Percentiles rank a stretch among this genome's conserved stretches.
These are phyloP conservation scores for Dryas octopetala DNA, from an alignment of 306 rosid species.

Conservation along the genomic window DNA sequence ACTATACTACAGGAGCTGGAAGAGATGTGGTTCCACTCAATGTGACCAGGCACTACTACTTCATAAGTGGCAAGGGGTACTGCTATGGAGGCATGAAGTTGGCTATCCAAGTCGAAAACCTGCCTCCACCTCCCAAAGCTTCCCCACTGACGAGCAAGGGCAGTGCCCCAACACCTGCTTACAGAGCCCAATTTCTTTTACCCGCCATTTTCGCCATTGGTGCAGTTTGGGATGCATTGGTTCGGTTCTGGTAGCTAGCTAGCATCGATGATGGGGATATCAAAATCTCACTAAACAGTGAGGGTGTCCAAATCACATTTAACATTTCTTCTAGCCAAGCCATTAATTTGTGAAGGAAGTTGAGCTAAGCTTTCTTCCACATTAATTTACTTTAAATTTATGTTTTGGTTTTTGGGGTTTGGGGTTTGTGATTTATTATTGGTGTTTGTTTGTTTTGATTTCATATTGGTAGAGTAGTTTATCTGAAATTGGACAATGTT, in stretches of 20 bases:
- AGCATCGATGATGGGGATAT: conserved; percentile 2
- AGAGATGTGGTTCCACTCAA: conserved; percentile 90
- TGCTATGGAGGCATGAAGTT: conserved; percentile 91
- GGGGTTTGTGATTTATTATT: conserved; percentile 5
- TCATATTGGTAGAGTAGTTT: conserved; percentile 12
- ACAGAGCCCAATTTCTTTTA: conserved; percentile 40
- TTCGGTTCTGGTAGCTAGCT: conserved; percentile 41
- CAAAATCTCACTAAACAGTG: conserved; percentile 5
- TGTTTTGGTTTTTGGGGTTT: conserved; percentile 1
- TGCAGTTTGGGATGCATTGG: conserved; percentile 57
- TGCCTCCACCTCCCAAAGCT: conserved; percentile 67
- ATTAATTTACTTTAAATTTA: not conserved
- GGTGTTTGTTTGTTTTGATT: conserved; percentile 1
- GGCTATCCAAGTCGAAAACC: conserved; percentile 60
- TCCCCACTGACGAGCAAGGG: conserved; percentile 36
- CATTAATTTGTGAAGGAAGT: not conserved
- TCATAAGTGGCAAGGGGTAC: conserved; percentile 83
- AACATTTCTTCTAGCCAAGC: conserved; percentile 12
- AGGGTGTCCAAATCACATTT: conserved; percentile 7
- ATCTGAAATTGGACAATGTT: conserved; percentile 12
- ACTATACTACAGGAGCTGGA: conserved; percentile 90
- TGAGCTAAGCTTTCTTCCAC: not conserved
- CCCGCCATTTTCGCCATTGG: conserved; percentile 61
- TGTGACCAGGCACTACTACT: conserved; percentile 67
- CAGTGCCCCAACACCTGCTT: conserved; percentile 28